Evolutionary conservation across 2,329 filamentous ascomycete species (phyloP), one percentile per base, ranked within the genome.

Genomic region (Aureobasidium sp.): DNA sequence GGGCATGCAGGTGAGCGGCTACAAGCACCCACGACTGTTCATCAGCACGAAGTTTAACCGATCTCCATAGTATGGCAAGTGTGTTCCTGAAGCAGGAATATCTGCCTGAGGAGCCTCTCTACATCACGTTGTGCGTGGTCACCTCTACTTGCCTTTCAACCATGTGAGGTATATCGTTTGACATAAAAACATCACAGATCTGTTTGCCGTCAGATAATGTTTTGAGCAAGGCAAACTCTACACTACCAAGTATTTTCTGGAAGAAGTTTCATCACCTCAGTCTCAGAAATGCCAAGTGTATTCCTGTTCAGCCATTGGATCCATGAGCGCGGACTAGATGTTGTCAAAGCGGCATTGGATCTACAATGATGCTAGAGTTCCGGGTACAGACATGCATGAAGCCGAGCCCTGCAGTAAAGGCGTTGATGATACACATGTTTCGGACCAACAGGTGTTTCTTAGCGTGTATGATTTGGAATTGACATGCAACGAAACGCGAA

Each of bases 381-480:
- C 34, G 20, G 29, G 42, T 26, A 42, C 44, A 20, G 46, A 34
- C 23, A 41, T 60, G 57, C 57, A 51, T 23, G 26, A 41, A 50
- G 44, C 57, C 57, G 46, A 27, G 46, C 32, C 46, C 46, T 60
- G 57, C 57, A 60, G 57, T 36, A 48, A 36, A 58, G 42, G 32
- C 42, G 42, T 29, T 29, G 39, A 57, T 46, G 42, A 58, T 58
- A 41, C 57, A 60, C 57, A 60, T 60, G 46, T 51, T 60, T 41
- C 57, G 46, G 32, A 42, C 57, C 46, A 41, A 26, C 34, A 37
- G 15, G 32, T 51, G 57, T 51, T 59, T 59, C 41, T 50, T n/a
- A 32, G 26, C 27, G 9, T 41, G 57, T 46, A 60, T 51, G 26
- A 60, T 60, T 60, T 60, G 57, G 57, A 60, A 60, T 60, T 51